phyloP scores from a whole-genome alignment of 192 early-diverging fungal genomes.

The Chytriomyces sp. region DNA sequence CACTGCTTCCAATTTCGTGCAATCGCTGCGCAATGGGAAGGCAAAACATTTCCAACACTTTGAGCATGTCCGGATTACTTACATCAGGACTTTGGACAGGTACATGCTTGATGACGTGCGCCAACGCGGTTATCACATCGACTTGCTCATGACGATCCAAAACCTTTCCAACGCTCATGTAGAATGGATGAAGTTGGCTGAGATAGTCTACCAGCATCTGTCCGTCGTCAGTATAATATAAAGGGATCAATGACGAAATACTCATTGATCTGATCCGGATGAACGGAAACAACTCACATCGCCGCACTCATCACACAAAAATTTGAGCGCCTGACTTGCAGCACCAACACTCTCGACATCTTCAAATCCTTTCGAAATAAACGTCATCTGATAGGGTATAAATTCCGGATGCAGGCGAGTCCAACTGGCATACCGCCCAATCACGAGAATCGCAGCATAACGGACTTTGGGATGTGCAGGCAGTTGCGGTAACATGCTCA shows the following conservation, averaged over 20 bases:
- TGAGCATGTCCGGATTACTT: constrained; percentile 45
- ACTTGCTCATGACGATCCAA: constrained; percentile 71
- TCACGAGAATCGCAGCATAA: constrained; percentile 95
- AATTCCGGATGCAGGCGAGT: constrained; percentile 85
- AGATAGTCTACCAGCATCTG: constrained; percentile 80
- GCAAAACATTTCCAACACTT: constrained; percentile 75
- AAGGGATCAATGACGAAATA: too few relatives aligned
- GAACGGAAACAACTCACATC: constrained; percentile 60
- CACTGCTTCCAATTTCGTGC: constrained; percentile 56
- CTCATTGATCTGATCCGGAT: constrained; percentile 1
- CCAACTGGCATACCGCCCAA: constrained; percentile 95
- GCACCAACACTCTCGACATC: constrained; percentile 84
- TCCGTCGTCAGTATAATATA: too few relatives aligned
- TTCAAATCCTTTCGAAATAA: constrained; percentile 89
- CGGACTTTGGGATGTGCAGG: constrained; percentile 92
- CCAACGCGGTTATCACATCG: constrained; percentile 87
- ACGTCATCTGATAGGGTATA: constrained; percentile 88
- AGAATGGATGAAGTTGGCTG: constrained; percentile 82
- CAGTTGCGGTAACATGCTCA: constrained; percentile 85
- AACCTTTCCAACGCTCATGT: constrained; percentile 68
- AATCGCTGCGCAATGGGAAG: constrained; percentile 74
- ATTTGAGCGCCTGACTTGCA: constrained; percentile 83
- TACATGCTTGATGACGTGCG: constrained; percentile 84
- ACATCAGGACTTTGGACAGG: constrained; percentile 48
- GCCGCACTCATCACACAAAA: constrained; percentile 89